phyloP scores from a whole-genome alignment of 805 yeast genomes.

The Suhomyces tanzawaensis region DNA sequence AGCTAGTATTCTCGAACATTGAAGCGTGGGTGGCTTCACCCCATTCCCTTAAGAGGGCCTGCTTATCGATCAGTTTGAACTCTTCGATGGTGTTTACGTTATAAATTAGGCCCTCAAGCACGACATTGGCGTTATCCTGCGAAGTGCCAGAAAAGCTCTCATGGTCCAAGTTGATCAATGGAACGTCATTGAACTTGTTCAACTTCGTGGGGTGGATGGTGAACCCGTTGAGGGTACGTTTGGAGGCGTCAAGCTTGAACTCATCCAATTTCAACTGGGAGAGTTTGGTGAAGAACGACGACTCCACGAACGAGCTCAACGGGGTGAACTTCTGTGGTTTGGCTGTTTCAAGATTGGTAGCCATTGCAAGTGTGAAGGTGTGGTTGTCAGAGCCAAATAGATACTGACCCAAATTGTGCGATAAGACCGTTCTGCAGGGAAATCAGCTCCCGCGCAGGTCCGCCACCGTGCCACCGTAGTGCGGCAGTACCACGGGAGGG shows the following conservation, averaged over 20 bases:
- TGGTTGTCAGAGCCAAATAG: too few species aligned
- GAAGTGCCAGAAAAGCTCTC: slow-evolving; percentile 23
- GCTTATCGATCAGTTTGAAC: slow-evolving; percentile 70
- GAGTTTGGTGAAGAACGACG: slow-evolving; percentile 79
- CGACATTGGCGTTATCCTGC: neutral
- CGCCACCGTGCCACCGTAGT: too few species aligned
- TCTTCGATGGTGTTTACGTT: slow-evolving; percentile 86
- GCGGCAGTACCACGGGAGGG: too few species aligned
- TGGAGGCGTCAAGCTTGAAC: slow-evolving; percentile 58
- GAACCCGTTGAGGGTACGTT: slow-evolving; percentile 44
- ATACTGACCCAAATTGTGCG: too few species aligned
- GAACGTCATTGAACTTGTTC: slow-evolving; percentile 34
- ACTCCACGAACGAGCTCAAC: slow-evolving; percentile 72
- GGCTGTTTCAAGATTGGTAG: neutral
- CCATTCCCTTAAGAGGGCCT: slow-evolving; percentile 46
- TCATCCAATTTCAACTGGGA: slow-evolving; percentile 72
- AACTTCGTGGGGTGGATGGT: slow-evolving; percentile 33
- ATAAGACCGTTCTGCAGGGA: too few species aligned
- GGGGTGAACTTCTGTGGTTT: slow-evolving; percentile 42
- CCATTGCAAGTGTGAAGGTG: too few species aligned
- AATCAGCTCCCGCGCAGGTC: too few species aligned
- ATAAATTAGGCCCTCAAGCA: slow-evolving; percentile 19
- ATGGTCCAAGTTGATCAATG: slow-evolving; percentile 34
- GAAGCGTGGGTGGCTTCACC: slow-evolving; percentile 22
- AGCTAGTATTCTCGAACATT: slow-evolving; percentile 16